Percentiles rank a stretch among this genome's conserved stretches.
These are phyloP conservation scores for Noccaea bulbosa DNA, from an alignment of 345 rosid species.

Conservation along the genomic window DNA sequence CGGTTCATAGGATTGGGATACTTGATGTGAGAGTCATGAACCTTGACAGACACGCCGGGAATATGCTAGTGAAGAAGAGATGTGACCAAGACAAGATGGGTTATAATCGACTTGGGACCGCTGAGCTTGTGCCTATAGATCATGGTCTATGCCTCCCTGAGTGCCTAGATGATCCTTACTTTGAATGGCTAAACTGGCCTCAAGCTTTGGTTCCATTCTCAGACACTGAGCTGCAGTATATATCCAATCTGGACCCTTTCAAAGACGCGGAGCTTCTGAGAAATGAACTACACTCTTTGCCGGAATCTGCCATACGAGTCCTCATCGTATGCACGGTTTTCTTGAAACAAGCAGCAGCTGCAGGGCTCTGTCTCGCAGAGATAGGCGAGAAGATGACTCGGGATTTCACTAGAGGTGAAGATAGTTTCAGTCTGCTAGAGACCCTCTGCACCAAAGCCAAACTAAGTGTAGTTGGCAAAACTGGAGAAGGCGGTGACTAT, in stretches of 20 bases:
- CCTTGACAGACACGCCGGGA: conserved; percentile 86
- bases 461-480: conserved; percentile 37
- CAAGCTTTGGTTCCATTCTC: conserved; percentile 82
- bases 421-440: conserved; percentile 64
- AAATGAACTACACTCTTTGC: conserved; percentile 57
- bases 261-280: conserved; percentile 72
- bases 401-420: conserved; percentile 53
- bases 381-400: conserved; percentile 85
- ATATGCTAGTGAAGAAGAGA: conserved; percentile 72
- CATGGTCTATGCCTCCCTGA: conserved; percentile 90
- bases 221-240: conserved; percentile 61
- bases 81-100: conserved; percentile 34
- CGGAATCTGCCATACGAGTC: conserved; percentile 68
- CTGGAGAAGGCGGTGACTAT: conserved; percentile 4
- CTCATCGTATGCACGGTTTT: conserved; percentile 73
- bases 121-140: conserved; percentile 89
- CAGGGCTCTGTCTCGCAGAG: conserved; percentile 77
- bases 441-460: conserved; percentile 61
- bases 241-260: conserved; percentile 65
- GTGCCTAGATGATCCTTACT: conserved; percentile 84
- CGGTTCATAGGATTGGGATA: conserved; percentile 80
- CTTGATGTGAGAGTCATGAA: conserved; percentile 73
- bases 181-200: conserved; percentile 93
- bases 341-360: conserved; percentile 63
- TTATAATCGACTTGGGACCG: conserved; percentile 45